Percentiles rank a stretch among this genome's conserved stretches.
These are phyloP conservation scores for Mycena chlorophos DNA, from an alignment of 768 basidiomycete species.

Conservation along the genomic window DNA sequence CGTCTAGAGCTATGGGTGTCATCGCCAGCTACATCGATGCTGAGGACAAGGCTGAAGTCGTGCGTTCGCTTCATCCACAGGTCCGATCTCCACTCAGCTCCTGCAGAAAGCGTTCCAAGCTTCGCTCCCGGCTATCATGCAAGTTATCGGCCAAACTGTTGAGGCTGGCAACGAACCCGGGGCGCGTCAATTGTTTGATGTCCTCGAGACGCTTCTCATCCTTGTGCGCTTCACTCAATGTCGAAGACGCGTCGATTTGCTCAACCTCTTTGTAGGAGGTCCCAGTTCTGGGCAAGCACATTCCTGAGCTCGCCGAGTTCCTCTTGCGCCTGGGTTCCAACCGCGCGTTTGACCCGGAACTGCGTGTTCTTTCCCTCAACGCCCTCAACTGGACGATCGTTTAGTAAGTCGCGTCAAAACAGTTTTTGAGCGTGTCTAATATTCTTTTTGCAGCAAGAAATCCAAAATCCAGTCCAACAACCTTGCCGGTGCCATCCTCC, in stretches of 20 bases:
- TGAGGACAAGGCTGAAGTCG: conserved; percentile 86
- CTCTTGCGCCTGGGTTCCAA: conserved; percentile 84
- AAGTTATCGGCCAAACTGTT: conserved; percentile 82
- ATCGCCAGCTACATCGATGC: conserved; percentile 90
- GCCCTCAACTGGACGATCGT: conserved; percentile 95
- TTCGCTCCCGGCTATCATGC: conserved; percentile 84
- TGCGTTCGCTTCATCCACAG: conserved; percentile 38
- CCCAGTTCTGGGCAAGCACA: conserved; percentile 87
- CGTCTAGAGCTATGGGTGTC: conserved; percentile 75
- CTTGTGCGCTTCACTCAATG: conserved; percentile 51
- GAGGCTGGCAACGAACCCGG: conserved; percentile 76
- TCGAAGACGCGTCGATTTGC: conserved; percentile 3
- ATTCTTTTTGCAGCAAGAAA: conserved; percentile 76
- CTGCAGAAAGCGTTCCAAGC: conserved; percentile 81
- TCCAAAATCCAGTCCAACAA: conserved; percentile 86
- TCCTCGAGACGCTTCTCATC: conserved; percentile 93
- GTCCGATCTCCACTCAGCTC: conserved; percentile 6
- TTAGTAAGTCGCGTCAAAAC: conserved; percentile 61
- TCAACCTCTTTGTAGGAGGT: conserved; percentile 63
- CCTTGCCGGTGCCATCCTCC: conserved; percentile 82
- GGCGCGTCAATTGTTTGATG: conserved; percentile 90
- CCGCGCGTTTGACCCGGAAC: conserved; percentile 67
- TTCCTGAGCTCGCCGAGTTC: conserved; percentile 85
- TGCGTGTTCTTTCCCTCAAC: conserved; percentile 89
- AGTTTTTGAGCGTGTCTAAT: conserved; percentile 10